Base-by-base conservation (phyloP, 257 asterid genomes). In the Leptodermis oblonga region DNA sequence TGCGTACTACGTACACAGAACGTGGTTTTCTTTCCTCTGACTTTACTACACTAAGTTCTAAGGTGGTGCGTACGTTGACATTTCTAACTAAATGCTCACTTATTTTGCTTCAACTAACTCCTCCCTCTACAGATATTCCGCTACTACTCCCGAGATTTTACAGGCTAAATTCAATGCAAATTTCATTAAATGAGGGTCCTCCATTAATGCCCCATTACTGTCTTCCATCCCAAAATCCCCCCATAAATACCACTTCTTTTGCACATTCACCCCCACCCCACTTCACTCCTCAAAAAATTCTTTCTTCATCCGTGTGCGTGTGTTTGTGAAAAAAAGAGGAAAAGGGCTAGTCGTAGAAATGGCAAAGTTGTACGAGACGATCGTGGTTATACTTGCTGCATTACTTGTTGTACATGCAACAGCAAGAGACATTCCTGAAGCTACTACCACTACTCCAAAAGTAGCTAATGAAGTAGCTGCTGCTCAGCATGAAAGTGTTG, bases 391-490 rank as follows among this genome's bases (percentile, higher is more conserved):
- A 66, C 74, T 81, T 62, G 80, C 74, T 31, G 43, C 80, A 25
- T 76, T 75, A 49, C 48, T 83, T 12, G 74, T 82, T 36, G 82
- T 74, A 0, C 88, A 74, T 46, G 85, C 82, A n/a, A 68, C 78
- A 3, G 91, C 87, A 43, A 85, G 93, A 74, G 74, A 79, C 73
- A 78, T 89, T 71, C 96, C 91, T 26, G 13, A 42, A 10, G 12
- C 49, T 62, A 1, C 68, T 5, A n/a, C 28, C 10, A 3, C 48
- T 23, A n/a, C 68, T 36, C 67, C 48, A 20, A 69, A 36, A 11
- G 69, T 67, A 11, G 77, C 83, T 56, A 59, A 30, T 56, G 72
- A 64, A 23, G 65, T 54, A 9, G 17, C 65, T 12, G 3, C 8
- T 15, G 63, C 6, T 31, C 42, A 55, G 20, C 34, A 58, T 20